Conservation (phyloP, 192 early-diverging fungal genomes). For the Coemansia sp. region DNA sequence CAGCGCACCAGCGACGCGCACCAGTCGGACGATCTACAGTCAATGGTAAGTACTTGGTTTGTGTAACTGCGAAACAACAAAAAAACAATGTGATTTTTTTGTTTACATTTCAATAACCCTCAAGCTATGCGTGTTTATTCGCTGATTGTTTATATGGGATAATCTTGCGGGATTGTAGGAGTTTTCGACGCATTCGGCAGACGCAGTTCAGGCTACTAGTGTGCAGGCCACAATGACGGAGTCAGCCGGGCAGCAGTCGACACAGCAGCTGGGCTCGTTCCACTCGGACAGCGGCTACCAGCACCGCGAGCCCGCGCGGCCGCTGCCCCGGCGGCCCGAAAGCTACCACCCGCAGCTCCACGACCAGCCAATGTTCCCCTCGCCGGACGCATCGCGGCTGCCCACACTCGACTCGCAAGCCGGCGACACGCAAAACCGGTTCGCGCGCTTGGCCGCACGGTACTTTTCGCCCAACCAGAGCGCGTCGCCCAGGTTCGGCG, state of each 20-base stretch:
- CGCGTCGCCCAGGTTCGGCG: too few relatives aligned
- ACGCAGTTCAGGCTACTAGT: background rate
- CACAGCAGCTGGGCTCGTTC: constrained; percentile 8
- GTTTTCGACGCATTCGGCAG: constrained; percentile 28
- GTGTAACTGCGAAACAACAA: background rate
- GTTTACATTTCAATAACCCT: too few relatives aligned
- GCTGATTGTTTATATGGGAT: background rate
- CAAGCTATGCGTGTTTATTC: background rate
- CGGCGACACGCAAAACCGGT: constrained; percentile 2
- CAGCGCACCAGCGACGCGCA: constrained; percentile 19
- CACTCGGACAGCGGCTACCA: constrained; percentile 17
- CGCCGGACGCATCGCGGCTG: background rate
- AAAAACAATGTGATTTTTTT: background rate
- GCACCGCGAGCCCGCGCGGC: background rate
- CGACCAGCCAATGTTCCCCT: background rate
- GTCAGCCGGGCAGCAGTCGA: background rate
- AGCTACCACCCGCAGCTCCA: constrained; percentile 19
- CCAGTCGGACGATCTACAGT: constrained; percentile 20
- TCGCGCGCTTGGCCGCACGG: constrained; percentile 29
- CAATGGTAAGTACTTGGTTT: constrained; percentile 22
- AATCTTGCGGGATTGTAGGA: too few relatives aligned
- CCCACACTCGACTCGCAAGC: constrained; percentile 28
- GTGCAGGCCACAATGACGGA: background rate
- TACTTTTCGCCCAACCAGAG: constrained; percentile 25
- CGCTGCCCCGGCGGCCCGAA: constrained; percentile 15